phyloP scores from a whole-genome alignment of 495 filamentous ascomycete genomes.

The Penicillium flavigenum region DNA sequence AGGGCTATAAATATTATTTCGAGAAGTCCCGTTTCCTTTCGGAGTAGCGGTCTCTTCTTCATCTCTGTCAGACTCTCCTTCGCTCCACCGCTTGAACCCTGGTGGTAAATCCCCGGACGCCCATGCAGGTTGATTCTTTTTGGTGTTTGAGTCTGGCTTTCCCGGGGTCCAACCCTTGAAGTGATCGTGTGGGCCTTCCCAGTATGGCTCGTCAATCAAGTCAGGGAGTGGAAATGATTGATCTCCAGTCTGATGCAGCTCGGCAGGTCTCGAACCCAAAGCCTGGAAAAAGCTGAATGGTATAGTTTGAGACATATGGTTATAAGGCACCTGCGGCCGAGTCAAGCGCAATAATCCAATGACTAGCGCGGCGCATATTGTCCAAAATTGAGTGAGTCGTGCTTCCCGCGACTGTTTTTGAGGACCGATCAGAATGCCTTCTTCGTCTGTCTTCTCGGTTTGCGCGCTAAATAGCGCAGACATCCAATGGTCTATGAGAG shows the following conservation, averaged over 20 bases:
- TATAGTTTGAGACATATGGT: conserved; percentile 27
- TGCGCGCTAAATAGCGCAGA: conserved; percentile 10
- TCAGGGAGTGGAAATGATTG: conserved; percentile 23
- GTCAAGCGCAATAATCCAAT: conserved; percentile 14
- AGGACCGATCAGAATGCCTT: neutral
- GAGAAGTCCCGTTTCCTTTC: neutral
- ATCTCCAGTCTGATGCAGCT: neutral
- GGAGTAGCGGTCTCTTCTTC: neutral
- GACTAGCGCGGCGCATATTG: conserved; percentile 4
- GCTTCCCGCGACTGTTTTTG: neutral
- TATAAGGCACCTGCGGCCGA: conserved; percentile 27
- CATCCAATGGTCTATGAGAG: conserved; percentile 16
- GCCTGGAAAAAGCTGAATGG: conserved; percentile 25
- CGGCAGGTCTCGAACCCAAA: conserved; percentile 2
- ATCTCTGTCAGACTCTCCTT: neutral
- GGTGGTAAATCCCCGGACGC: conserved; percentile 18
- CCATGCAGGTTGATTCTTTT: conserved; percentile 16
- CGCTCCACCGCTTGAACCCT: conserved; percentile 24
- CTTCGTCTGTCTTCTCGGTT: conserved; percentile 9
- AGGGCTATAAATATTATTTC: conserved; percentile 30
- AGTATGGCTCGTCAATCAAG: conserved; percentile 19
- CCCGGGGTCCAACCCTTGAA: conserved; percentile 29
- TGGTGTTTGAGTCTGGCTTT: neutral
- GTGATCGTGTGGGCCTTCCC: conserved; percentile 22
- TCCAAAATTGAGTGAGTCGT: conserved; percentile 14